phyloP scores from a whole-genome alignment of 2,329 filamentous ascomycete genomes.

The Beauveria scarabaeidicola region DNA sequence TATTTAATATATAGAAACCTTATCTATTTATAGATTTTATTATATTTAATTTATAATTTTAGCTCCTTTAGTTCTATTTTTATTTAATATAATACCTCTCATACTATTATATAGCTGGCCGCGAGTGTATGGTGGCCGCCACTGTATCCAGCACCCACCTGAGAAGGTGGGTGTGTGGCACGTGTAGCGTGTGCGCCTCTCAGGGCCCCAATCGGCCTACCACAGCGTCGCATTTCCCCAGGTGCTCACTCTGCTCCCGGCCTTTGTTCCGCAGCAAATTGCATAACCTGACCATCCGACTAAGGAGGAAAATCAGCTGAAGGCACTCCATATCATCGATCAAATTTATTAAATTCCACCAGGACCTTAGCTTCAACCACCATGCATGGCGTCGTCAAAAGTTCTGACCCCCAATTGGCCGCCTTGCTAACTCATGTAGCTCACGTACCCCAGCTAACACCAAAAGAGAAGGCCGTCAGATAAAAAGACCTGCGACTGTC shows the following conservation, averaged over 20 bases:
- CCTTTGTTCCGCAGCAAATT: background rate
- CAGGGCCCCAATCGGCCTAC: conserved; percentile 11
- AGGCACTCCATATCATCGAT: background rate
- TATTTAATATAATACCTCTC: too few relatives aligned
- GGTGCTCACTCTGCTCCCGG: conserved; percentile 5
- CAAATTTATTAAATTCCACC: background rate
- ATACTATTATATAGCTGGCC: too few relatives aligned
- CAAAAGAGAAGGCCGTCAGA: conserved; percentile 8
- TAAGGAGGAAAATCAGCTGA: background rate
- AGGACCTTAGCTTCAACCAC: background rate
- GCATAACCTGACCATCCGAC: background rate
- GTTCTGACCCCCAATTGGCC: conserved; percentile 2
- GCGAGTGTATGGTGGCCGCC: too few relatives aligned
- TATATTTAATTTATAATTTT: too few relatives aligned
- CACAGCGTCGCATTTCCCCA: conserved; percentile 12
- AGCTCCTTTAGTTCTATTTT: too few relatives aligned
- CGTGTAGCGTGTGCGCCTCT: conserved; percentile 9
- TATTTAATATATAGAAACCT: too few relatives aligned
- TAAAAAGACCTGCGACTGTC: background rate
- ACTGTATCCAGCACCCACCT: too few relatives aligned
- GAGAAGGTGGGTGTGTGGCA: too few relatives aligned
- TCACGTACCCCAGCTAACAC: conserved; percentile 2
- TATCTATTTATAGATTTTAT: too few relatives aligned
- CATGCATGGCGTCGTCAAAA: conserved; percentile 1
- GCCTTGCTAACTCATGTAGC: background rate